Conservation (phyloP, 208 protist species). For the Balamuthia mandrillaris region DNA sequence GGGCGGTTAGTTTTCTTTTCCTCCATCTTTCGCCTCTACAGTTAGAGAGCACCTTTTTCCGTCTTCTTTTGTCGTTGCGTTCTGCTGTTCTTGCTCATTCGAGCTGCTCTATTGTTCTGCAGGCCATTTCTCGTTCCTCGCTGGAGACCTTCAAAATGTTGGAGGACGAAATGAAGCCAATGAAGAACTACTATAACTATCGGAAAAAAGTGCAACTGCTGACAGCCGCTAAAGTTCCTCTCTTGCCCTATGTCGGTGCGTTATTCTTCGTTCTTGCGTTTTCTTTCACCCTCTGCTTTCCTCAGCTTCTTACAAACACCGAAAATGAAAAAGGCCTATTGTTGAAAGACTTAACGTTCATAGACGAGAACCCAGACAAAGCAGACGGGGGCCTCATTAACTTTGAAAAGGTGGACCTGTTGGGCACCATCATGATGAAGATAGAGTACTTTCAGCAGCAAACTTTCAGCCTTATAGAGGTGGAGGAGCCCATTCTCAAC, state of each 20-base stretch:
- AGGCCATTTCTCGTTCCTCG: neutral
- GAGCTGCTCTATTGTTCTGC: too few relatives aligned
- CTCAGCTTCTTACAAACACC: neutral
- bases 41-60: too few relatives aligned
- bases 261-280: too few relatives aligned
- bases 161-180: slow-evolving; percentile 14
- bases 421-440: neutral
- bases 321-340: neutral
- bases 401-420: slow-evolving; percentile 18
- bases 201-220: neutral
- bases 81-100: too few relatives aligned
- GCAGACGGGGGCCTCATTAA: slow-evolving; percentile 12
- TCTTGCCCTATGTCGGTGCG: neutral
- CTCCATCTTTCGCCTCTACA: too few relatives aligned
- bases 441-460: neutral
- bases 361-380: slow-evolving; percentile 8
- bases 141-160: slow-evolving; percentile 4
- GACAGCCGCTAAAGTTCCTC: neutral
- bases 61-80: too few relatives aligned
- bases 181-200: slow-evolving; percentile 16
- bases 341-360: slow-evolving; percentile 21
- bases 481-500: neutral
- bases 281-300: neutral
- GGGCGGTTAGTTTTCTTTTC: neutral
- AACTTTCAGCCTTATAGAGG: neutral